Conservation (phyloP, 140 eudicot genomes). For the Bidens hawaiensis region DNA sequence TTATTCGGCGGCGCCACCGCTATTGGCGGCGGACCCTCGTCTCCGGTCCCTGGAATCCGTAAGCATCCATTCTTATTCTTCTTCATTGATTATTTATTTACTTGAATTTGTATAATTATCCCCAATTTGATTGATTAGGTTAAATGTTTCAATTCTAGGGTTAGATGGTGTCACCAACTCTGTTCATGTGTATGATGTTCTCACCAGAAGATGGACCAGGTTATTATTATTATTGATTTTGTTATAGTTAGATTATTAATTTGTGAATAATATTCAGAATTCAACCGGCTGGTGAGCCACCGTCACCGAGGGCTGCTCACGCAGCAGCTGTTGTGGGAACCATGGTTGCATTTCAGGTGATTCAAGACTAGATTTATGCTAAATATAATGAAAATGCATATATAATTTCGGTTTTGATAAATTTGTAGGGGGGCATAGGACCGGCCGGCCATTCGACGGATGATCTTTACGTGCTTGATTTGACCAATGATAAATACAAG, state of each 20-base stretch:
- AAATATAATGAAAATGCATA: not conserved
- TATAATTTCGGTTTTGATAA: slow-evolving; percentile 19
- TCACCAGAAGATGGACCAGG: slow-evolving; percentile 88
- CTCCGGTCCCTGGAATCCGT: slow-evolving; percentile 70
- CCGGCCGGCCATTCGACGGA: slow-evolving; percentile 92
- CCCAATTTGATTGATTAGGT: not conserved
- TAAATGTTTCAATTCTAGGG: slow-evolving; percentile 39
- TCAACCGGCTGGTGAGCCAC: slow-evolving; percentile 83
- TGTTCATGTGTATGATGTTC: slow-evolving; percentile 74
- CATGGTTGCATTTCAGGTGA: slow-evolving; percentile 95
- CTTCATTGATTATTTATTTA: not conserved
- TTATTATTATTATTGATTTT: not conserved
- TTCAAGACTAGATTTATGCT: not conserved
- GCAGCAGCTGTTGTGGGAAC: slow-evolving; percentile 95
- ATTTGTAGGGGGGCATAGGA: slow-evolving; percentile 86
- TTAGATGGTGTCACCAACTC: slow-evolving; percentile 84
- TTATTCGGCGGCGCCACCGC: slow-evolving; percentile 94
- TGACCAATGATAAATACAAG: slow-evolving; percentile 83
- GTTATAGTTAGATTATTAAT: not conserved
- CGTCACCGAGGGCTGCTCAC: slow-evolving; percentile 98
- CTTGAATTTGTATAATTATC: not conserved
- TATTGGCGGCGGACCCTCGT: slow-evolving; percentile 68
- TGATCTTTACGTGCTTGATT: slow-evolving; percentile 83
- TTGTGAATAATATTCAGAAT: slow-evolving; percentile 39
- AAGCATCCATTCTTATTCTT: not conserved